A percentile compares a stretch with the other conserved stretches of the same genome.
These are phyloP conservation scores for Leishmania aethiopica DNA, from an alignment of 208 protist genomes.

Conservation along the genomic window DNA sequence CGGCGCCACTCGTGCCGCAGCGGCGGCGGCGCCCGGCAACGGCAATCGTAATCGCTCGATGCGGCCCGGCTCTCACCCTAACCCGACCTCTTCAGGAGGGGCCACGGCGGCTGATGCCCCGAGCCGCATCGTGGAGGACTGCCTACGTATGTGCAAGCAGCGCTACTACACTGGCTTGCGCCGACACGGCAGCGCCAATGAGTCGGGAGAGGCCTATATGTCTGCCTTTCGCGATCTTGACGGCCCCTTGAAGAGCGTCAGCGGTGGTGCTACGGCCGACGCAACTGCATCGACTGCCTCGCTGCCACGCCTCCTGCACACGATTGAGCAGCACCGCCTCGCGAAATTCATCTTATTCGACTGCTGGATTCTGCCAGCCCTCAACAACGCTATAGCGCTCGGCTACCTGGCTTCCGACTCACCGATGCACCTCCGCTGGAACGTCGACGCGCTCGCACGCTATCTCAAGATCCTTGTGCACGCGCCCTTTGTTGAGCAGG, in stretches of 20 bases:
- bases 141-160: slow-evolving; percentile 31
- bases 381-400: slow-evolving; percentile 75
- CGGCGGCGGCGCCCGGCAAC: slow-evolving; percentile 4
- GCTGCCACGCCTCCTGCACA: slow-evolving; percentile 57
- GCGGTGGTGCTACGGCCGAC: slow-evolving; percentile 13
- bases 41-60: not conserved
- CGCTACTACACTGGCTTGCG: slow-evolving; percentile 27
- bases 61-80: not conserved
- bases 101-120: slow-evolving; percentile 1
- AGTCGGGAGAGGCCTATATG: not conserved
- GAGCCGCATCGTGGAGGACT: slow-evolving; percentile 22
- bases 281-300: slow-evolving; percentile 29
- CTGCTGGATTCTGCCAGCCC: slow-evolving; percentile 82
- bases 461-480: slow-evolving; percentile 90
- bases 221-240: not conserved
- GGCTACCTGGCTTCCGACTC: slow-evolving; percentile 71
- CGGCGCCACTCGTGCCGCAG: not conserved
- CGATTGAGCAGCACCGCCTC: slow-evolving; percentile 75
- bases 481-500: slow-evolving; percentile 57
- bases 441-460: slow-evolving; percentile 86
- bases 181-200: not conserved
- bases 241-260: slow-evolving; percentile 13
- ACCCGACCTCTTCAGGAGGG: not conserved
- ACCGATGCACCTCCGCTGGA: slow-evolving; percentile 84
- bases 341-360: slow-evolving; percentile 90